Percentiles rank a stretch among this genome's conserved stretches.
Conservation (phyloP, 257 asterid genomes). For the Gentiana straminea region DNA sequence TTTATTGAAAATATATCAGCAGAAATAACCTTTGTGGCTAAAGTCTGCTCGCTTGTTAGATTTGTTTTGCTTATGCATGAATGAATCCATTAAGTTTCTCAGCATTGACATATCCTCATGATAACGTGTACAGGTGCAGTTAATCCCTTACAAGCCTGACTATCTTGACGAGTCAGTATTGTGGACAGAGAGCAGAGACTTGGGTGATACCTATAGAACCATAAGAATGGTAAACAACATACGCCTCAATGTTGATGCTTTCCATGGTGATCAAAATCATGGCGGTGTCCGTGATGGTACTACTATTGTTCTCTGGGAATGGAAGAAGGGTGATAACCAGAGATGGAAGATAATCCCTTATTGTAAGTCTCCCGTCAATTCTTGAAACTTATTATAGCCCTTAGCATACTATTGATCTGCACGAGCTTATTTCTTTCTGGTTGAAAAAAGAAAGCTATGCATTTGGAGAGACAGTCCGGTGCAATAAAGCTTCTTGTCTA, state of each 20-base stretch:
- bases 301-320: slow-evolving; percentile 78
- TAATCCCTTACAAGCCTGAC: slow-evolving; percentile 46
- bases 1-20: too few relatives aligned
- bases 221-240: slow-evolving; percentile 82
- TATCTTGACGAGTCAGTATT: slow-evolving; percentile 65
- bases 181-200: slow-evolving; percentile 86
- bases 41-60: too few relatives aligned
- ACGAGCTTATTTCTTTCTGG: too few relatives aligned
- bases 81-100: background rate
- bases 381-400: background rate
- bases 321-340: slow-evolving; percentile 90
- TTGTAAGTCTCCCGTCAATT: slow-evolving; percentile 44
- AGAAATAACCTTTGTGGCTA: too few relatives aligned
- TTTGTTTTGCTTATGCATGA: too few relatives aligned
- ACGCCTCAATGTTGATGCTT: slow-evolving; percentile 69
- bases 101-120: background rate
- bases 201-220: slow-evolving; percentile 63
- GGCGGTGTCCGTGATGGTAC: slow-evolving; percentile 91
- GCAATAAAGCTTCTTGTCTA: too few relatives aligned
- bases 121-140: slow-evolving; percentile 23
- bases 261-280: slow-evolving; percentile 67
- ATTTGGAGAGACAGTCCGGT: too few relatives aligned
- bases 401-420: background rate
- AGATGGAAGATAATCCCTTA: slow-evolving; percentile 74
- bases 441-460: too few relatives aligned